phyloP scores from a whole-genome alignment of 1,139 yeast genomes.

The Candida pseudoviswanathii region DNA sequence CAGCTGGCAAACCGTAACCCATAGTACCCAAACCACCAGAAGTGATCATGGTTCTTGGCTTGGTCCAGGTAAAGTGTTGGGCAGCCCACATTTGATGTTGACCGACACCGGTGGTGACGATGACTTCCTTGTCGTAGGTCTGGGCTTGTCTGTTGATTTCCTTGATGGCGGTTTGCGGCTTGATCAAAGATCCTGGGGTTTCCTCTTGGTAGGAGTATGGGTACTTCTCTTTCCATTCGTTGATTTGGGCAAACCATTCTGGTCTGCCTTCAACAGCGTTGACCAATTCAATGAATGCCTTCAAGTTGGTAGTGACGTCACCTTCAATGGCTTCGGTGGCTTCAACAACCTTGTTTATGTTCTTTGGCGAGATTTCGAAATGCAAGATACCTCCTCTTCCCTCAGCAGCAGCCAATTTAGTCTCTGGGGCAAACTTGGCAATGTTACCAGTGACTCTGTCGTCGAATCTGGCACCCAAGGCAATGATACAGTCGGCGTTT shows the following conservation, averaged over 20 bases:
- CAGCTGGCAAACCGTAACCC: conserved; percentile 98
- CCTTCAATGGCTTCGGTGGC: conserved; percentile 98
- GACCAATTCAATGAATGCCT: conserved; percentile 70
- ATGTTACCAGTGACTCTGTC: conserved; percentile 95
- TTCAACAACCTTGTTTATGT: conserved; percentile 95
- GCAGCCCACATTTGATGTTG: conserved; percentile 99
- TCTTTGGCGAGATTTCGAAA: conserved; percentile 94
- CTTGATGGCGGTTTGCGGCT: conserved; percentile 88
- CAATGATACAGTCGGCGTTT: conserved; percentile 88
- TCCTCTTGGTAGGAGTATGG: conserved; percentile 81
- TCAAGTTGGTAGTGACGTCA: conserved; percentile 81
- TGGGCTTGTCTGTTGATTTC: conserved; percentile 77
- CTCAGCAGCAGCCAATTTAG: conserved; percentile 84
- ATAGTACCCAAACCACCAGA: conserved; percentile 99
- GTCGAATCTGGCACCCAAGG: conserved; percentile 96
- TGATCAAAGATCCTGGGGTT: conserved; percentile 78
- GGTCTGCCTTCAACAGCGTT: conserved; percentile 62
- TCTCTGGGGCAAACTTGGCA: conserved; percentile 89
- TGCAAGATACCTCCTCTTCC: conserved; percentile 94
- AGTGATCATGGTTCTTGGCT: conserved; percentile 90
- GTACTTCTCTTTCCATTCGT: conserved; percentile 82
- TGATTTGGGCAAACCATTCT: conserved; percentile 75
- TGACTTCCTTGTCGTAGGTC: conserved; percentile 69
- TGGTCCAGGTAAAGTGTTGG: conserved; percentile 90
- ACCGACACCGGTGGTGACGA: conserved; percentile 97